A percentile compares a stretch with the other conserved stretches of the same genome.
Evolutionary conservation across 2,329 filamentous ascomycete species (phyloP).

Genomic region (Hymenoscyphus fraxineus): DNA sequence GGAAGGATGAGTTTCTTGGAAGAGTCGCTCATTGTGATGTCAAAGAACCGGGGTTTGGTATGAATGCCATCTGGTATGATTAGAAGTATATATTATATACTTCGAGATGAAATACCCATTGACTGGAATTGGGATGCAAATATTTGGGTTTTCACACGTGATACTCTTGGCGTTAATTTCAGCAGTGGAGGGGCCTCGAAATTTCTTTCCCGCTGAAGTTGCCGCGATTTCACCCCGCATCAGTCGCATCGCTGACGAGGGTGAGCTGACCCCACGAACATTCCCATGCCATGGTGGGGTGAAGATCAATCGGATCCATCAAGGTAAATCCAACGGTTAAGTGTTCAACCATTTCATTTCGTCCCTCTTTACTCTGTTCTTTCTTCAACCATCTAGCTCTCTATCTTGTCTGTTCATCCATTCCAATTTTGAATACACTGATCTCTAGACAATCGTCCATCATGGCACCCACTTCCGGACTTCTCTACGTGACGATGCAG

Average conservation of each 20-base stretch:
- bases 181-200: too few species aligned
- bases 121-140: not conserved
- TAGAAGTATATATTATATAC: constrained; percentile 35
- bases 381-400: too few species aligned
- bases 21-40: constrained; percentile 74
- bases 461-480: constrained; percentile 53
- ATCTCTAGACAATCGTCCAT: constrained; percentile 11
- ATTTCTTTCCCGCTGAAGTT: constrained; percentile 10
- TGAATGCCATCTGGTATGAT: constrained; percentile 97
- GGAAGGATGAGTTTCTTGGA: constrained; percentile 76
- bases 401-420: not conserved
- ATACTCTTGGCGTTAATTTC: not conserved
- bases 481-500: constrained; percentile 85
- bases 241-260: not conserved
- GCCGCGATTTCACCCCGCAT: constrained; percentile 5
- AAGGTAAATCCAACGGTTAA: constrained; percentile 10
- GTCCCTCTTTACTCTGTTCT: not conserved
- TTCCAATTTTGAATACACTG: not conserved
- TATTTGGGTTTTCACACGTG: not conserved
- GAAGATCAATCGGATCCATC: not conserved
- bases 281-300: constrained; percentile 8
- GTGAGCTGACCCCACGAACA: not conserved
- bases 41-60: constrained; percentile 84
- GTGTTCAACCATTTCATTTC: constrained; percentile 8
- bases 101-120: not conserved